Evolutionary conservation across 2,329 filamentous ascomycete species (phyloP).

Genomic region (Parascedosporium putredinis): DNA sequence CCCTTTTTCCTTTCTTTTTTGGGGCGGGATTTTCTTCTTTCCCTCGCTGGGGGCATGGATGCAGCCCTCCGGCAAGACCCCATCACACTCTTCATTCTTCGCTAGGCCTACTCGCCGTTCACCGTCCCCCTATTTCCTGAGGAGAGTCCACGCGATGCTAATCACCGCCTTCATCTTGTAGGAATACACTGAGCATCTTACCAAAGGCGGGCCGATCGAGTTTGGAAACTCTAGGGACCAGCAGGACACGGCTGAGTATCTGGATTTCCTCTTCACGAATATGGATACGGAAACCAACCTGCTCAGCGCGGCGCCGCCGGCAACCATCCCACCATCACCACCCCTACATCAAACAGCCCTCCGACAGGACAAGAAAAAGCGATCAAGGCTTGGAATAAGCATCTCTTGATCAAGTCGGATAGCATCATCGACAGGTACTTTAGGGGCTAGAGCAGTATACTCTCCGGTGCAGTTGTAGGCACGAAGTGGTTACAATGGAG

Average conservation of each 20-base stretch:
- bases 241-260: conserved; percentile 87
- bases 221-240: conserved; percentile 60
- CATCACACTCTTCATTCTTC: too few species aligned
- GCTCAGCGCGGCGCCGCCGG: conserved; percentile 12
- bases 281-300: conserved; percentile 77
- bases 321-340: conserved; percentile 4
- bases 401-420: conserved; percentile 56
- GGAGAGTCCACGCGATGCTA: conserved; percentile 12
- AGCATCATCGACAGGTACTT: conserved; percentile 76
- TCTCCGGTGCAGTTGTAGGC: conserved; percentile 53
- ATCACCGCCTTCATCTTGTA: conserved; percentile 27
- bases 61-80: too few species aligned
- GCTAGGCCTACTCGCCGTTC: neutral
- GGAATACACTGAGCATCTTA: conserved; percentile 41
- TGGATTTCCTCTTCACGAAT: conserved; percentile 69
- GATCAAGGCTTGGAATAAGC: conserved; percentile 59
- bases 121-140: conserved; percentile 10
- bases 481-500: conserved; percentile 33
- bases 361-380: neutral
- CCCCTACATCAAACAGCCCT: too few species aligned
- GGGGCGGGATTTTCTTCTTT: too few species aligned
- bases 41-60: too few species aligned
- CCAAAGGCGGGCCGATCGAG: conserved; percentile 18
- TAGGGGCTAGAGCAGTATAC: conserved; percentile 64
- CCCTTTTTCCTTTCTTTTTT: too few species aligned